Evolutionary conservation across 2,329 filamentous ascomycete genomes (phyloP), one percentile per base, ranked within the genome.

Genomic region (Fusarium lateritium): DNA sequence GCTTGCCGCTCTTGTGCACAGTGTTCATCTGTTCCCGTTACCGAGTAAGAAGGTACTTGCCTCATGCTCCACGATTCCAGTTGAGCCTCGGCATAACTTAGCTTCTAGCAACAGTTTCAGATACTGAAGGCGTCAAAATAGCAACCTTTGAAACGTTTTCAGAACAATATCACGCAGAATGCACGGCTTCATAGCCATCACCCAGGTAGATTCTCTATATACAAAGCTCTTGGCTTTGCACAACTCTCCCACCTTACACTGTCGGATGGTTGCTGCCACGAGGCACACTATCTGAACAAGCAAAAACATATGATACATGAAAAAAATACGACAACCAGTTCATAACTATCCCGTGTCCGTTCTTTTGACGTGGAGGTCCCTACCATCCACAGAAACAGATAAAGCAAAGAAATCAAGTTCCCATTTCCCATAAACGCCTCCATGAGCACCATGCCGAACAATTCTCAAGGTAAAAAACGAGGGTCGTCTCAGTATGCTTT

Each of bases 331-430:
- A 65, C 53, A 62, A 70, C 51, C 59, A 65, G 51, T 63, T 73
- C 71, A 54, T 70, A 69, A 74, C 68, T 62, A 74, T 69, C 71
- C 74, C 65, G 44, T 76, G 66, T 68, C 71, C 76, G 64, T 77
- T 72, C 71, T 73, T 76, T 76, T 77, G 67, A 55, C 56, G 71
- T 75, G 71, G 73, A 73, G 66, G 71, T 66, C 69, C 75, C 65
- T 73, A 68, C 74, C 75, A 64, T 77, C 76, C 76, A 75, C 71
- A 59, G 42, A 65, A 40, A 65, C 40, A 64, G 45, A 39, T 26
- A 61, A 51, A 62, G 53, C 14, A 40, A 64, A 65, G 39, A 69
- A 64, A 58, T 50, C 68, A 69, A 71, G 44, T 56, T 60, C 66
- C 73, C 67, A 65, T 61, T 47, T 67, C 65, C 76, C 56, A 68